These are phyloP conservation scores for Vaucheria bursata DNA, from an alignment of 352 stramenopile species.

Conservation along the genomic window DNA sequence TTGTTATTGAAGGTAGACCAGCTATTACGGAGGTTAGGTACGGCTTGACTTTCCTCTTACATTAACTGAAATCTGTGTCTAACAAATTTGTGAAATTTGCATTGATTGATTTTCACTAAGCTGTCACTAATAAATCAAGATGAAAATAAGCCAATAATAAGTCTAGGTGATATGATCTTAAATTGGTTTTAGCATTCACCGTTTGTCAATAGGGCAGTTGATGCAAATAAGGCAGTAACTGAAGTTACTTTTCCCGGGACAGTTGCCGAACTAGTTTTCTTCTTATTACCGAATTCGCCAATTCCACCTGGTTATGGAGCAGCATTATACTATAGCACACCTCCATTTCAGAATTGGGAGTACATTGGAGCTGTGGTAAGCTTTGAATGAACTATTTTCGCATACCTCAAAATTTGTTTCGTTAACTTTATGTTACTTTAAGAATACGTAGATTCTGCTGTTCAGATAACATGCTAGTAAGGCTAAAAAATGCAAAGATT, in stretches of 20 bases:
- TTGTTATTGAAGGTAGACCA: background rate
- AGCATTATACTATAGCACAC: slow-evolving; percentile 44
- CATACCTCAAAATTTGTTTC: background rate
- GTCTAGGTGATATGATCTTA: too few species aligned
- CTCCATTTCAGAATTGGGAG: background rate
- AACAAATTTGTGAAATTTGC: too few species aligned
- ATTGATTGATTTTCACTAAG: too few species aligned
- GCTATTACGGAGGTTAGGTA: background rate
- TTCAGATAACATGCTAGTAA: background rate
- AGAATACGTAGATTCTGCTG: background rate
- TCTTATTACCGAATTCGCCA: slow-evolving; percentile 40
- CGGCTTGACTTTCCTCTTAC: too few species aligned
- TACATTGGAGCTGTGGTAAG: background rate
- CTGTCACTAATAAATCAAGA: too few species aligned
- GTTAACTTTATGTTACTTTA: background rate
- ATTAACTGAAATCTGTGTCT: too few species aligned
- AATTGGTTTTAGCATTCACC: too few species aligned
- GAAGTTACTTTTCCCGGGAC: background rate
- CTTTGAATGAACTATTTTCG: background rate
- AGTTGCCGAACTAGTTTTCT: slow-evolving; percentile 46
- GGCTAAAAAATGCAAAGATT: too few species aligned
- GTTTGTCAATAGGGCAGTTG: background rate
- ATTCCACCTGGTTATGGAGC: slow-evolving; percentile 26
- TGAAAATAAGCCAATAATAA: too few species aligned
- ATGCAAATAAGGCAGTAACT: background rate